Conservation (phyloP, 805 yeast species). For the Teunomyces kruisii region DNA sequence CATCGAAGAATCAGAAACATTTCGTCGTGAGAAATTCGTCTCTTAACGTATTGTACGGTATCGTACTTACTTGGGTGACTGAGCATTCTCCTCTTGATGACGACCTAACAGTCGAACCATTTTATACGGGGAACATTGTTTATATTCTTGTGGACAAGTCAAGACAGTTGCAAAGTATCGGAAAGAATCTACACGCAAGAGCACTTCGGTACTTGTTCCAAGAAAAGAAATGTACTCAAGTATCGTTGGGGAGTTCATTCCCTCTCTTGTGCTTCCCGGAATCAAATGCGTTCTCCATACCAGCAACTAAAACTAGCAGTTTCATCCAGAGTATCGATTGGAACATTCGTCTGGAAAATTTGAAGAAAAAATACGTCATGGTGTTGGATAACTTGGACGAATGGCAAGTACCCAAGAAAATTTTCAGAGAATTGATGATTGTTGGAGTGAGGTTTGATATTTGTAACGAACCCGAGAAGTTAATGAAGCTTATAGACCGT, state of each 20-base stretch:
- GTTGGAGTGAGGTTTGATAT: slow-evolving; percentile 59
- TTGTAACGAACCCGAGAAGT: slow-evolving; percentile 43
- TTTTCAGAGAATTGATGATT: slow-evolving; percentile 54
- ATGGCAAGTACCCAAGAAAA: slow-evolving; percentile 56
- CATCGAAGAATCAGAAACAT: slow-evolving; percentile 38
- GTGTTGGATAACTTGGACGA: slow-evolving; percentile 38
- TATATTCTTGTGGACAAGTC: slow-evolving; percentile 53
- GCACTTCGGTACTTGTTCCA: slow-evolving; percentile 50
- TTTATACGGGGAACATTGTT: slow-evolving; percentile 40
- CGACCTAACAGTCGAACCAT: slow-evolving; percentile 12
- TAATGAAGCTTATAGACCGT: slow-evolving; percentile 39
- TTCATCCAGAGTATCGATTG: slow-evolving; percentile 45
- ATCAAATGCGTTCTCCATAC: background rate
- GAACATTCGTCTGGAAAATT: slow-evolving; percentile 23
- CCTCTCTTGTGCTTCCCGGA: slow-evolving; percentile 45
- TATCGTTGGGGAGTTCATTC: slow-evolving; percentile 46
- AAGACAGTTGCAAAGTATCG: slow-evolving; percentile 54
- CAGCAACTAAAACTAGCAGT: slow-evolving; percentile 9
- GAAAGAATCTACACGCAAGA: slow-evolving; percentile 51
- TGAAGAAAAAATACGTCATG: slow-evolving; percentile 35
- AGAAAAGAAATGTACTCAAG: slow-evolving; percentile 39
- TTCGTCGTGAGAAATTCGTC: slow-evolving; percentile 59
- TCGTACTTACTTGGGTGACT: slow-evolving; percentile 54
- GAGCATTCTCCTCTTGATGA: slow-evolving; percentile 14
- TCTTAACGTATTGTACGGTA: slow-evolving; percentile 53